Conservation (phyloP, 2,329 filamentous ascomycete species). For the Chalaropsis thielavioides region DNA sequence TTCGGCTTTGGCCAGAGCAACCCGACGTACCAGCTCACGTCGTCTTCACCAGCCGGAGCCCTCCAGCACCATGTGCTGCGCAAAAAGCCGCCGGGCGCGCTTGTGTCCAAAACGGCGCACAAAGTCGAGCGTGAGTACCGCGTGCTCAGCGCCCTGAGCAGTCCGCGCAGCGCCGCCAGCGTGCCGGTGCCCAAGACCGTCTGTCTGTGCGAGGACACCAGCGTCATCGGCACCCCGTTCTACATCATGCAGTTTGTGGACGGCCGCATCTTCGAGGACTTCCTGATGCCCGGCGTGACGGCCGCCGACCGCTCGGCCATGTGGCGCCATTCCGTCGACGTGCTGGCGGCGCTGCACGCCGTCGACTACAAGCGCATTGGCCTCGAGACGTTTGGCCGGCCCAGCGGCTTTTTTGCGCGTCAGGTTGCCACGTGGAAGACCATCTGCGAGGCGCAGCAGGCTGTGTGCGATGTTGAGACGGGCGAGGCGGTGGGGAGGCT, state of each 20-base stretch:
- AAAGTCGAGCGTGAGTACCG: conserved; percentile 92
- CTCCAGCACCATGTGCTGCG: conserved; percentile 71
- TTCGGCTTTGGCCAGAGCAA: conserved; percentile 97
- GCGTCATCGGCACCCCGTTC: conserved; percentile 75
- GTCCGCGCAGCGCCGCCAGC: conserved; percentile 25
- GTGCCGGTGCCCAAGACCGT: conserved; percentile 77
- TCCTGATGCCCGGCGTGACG: conserved; percentile 58
- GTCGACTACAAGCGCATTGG: conserved; percentile 53
- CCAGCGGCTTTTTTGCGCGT: conserved; percentile 64
- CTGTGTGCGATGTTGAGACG: conserved; percentile 61
- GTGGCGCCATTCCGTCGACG: conserved; percentile 74
- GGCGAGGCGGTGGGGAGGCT: conserved; percentile 63
- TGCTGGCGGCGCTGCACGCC: conserved; percentile 72
- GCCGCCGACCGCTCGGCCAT: conserved; percentile 49
- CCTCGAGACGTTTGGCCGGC: conserved; percentile 58
- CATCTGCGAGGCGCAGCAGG: conserved; percentile 65
- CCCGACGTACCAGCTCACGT: conserved; percentile 84
- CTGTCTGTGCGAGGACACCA: conserved; percentile 70
- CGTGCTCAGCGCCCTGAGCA: conserved; percentile 67
- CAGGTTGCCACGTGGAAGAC: conserved; percentile 72
- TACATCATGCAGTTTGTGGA: conserved; percentile 96
- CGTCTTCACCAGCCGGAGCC: conserved; percentile 31
- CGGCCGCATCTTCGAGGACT: conserved; percentile 85
- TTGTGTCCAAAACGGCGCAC: conserved; percentile 87
- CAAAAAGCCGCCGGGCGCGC: conserved; percentile 92